phyloP scores from a whole-genome alignment of 352 stramenopile species.

The Phytophthora pluvialis region DNA sequence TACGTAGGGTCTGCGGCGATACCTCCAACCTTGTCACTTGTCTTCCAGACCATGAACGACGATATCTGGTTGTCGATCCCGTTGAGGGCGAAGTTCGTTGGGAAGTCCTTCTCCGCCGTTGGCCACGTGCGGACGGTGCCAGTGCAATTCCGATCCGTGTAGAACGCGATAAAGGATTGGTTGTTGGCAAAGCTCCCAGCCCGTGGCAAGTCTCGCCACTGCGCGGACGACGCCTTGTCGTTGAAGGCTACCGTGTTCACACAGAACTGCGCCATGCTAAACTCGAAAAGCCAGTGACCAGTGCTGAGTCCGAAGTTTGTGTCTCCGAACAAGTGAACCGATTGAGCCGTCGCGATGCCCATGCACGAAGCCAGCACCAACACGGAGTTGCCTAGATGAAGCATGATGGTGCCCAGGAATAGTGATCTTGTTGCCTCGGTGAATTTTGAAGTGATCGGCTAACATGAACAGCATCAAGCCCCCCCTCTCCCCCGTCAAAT shows the following conservation, averaged over 20 bases:
- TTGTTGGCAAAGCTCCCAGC: background rate
- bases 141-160: background rate
- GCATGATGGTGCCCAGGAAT: no score
- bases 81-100: background rate
- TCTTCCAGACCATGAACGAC: conserved; percentile 5
- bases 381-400: no score
- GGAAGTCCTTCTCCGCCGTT: background rate
- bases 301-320: background rate
- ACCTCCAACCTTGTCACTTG: background rate
- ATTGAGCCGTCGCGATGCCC: background rate
- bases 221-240: background rate
- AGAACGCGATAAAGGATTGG: background rate
- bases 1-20: background rate
- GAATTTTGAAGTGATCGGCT: no score
- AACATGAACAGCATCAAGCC: no score
- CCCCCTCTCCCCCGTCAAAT: no score
- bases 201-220: background rate
- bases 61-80: conserved; percentile 4
- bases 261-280: conserved; percentile 7
- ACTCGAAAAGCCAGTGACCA: conserved; percentile 3
- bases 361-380: background rate
- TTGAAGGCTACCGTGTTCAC: background rate
- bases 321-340: conserved; percentile 4
- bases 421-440: no score
- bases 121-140: conserved; percentile 1